Conservation (phyloP, 2,329 filamentous ascomycete species). For the Penicillium sp. region DNA sequence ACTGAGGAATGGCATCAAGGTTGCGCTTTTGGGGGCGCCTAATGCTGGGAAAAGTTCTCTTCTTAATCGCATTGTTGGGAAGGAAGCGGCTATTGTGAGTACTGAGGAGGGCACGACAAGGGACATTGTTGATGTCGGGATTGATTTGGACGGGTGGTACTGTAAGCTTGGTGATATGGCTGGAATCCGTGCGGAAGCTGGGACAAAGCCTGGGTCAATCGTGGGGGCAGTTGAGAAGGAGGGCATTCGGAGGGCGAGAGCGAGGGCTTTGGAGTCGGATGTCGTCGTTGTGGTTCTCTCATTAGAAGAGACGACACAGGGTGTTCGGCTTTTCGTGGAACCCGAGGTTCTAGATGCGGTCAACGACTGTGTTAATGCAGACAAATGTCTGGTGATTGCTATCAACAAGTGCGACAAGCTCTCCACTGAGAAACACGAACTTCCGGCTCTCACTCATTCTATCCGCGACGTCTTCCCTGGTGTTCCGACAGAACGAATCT, state of each 20-base stretch:
- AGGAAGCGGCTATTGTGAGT: slow-evolving; percentile 94
- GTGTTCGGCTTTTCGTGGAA: slow-evolving; percentile 46
- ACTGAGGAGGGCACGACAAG: slow-evolving; percentile 88
- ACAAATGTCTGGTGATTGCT: slow-evolving; percentile 56
- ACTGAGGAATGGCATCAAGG: slow-evolving; percentile 76
- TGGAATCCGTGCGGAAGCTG: slow-evolving; percentile 63
- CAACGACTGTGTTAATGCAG: slow-evolving; percentile 48
- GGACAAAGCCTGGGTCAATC: slow-evolving; percentile 15
- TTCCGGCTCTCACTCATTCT: slow-evolving; percentile 33
- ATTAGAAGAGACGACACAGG: slow-evolving; percentile 54
- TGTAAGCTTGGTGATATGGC: slow-evolving; percentile 96
- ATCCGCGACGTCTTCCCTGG: slow-evolving; percentile 44
- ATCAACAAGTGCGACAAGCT: slow-evolving; percentile 62
- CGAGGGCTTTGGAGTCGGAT: slow-evolving; percentile 78
- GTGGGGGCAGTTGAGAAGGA: slow-evolving; percentile 81
- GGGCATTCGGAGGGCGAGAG: slow-evolving; percentile 82
- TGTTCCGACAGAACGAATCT: slow-evolving; percentile 48
- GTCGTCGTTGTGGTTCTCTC: slow-evolving; percentile 79
- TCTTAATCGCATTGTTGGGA: slow-evolving; percentile 83
- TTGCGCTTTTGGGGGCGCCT: slow-evolving; percentile 84
- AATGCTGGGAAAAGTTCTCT: slow-evolving; percentile 95
- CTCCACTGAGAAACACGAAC: slow-evolving; percentile 13
- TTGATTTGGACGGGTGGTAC: slow-evolving; percentile 86
- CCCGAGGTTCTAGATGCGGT: slow-evolving; percentile 57
- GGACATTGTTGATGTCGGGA: slow-evolving; percentile 86